phyloP scores from a whole-genome alignment of 1,139 yeast species.

The Candida labiduridarum region DNA sequence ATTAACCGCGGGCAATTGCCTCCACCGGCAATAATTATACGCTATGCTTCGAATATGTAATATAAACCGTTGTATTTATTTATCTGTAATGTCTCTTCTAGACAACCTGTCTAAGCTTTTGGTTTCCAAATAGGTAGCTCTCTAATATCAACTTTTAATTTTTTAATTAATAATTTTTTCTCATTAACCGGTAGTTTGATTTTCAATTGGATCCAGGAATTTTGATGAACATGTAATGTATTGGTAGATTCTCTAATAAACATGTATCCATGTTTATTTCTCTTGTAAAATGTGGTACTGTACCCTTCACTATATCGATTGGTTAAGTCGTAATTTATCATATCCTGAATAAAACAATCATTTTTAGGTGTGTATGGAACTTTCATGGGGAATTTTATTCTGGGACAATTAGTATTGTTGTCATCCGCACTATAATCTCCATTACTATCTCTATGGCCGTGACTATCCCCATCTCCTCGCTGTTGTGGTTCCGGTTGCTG shows the following conservation, averaged over 20 bases:
- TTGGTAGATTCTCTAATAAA: slow-evolving; percentile 36
- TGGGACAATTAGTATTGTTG: background rate
- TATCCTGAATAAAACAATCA: slow-evolving; percentile 9
- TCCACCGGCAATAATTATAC: too few relatives aligned
- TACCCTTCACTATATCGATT: slow-evolving; percentile 13
- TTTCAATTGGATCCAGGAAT: slow-evolving; percentile 33
- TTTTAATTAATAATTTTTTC: slow-evolving; percentile 13
- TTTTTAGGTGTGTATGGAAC: slow-evolving; percentile 4
- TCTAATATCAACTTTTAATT: slow-evolving; percentile 31
- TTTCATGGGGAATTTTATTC: slow-evolving; percentile 9
- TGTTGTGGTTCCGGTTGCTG: background rate
- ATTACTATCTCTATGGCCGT: background rate
- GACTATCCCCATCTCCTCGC: background rate
- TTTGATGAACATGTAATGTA: slow-evolving; percentile 22
- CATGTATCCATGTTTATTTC: slow-evolving; percentile 41
- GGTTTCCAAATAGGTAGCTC: slow-evolving; percentile 35
- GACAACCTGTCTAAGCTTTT: slow-evolving; percentile 6
- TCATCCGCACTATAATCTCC: too few relatives aligned
- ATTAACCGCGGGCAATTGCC: too few relatives aligned
- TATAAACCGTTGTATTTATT: too few relatives aligned
- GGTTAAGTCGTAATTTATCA: slow-evolving; percentile 4
- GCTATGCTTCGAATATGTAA: too few relatives aligned
- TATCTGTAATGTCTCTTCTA: background rate
- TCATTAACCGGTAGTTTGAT: slow-evolving; percentile 21
- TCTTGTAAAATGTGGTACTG: slow-evolving; percentile 36